Base-by-base conservation (phyloP, 2,329 filamentous ascomycete genomes). In the Aspergillus sp. region DNA sequence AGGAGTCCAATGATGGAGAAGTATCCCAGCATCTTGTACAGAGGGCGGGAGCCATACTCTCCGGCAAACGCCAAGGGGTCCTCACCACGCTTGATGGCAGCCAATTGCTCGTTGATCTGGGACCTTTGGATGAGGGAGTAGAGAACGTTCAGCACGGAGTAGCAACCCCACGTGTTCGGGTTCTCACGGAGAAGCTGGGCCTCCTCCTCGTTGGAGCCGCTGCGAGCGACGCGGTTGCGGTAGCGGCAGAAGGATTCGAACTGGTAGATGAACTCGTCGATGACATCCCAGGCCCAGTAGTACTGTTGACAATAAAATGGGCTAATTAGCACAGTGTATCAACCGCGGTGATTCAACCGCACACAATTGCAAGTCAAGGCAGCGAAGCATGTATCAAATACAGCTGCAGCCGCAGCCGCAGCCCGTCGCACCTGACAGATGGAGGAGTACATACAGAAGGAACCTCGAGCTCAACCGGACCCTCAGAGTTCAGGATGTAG, bases 261-360 rank as follows among this genome's bases (percentile, higher is more conserved):
- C 80, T 99, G 95, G 84, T 99, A 99, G 82, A 99, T 98, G 84
- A 99, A 99, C 81, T 99, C 95, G 79, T 99, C 95, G 81, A 99
- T 97, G 69, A 98, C 94, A 79, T 99, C 95, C 95, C 95, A 99
- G 45, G 95, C 95, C 95, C 95, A 99, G 84, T 94, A 97, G 82
- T 97, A 96, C 92, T 98, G 77, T 62, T 61, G 7, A 36, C 36
- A 32, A 48, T 28, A 39, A 52, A 55, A 25, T 13, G 12, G 38
- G 39, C 23, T 13, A 45, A 36, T 64, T 62, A 66, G 64, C 41
- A 59, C 25, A 43, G 17, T 57, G 41, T 39, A 50, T 38, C 21
- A 59, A 50, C 54, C 28, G 53, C 36, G 49, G 30, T 30, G 36
- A 41, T 52, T 43, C 28, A 36, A 52, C 55, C 54, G 41, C 56